Percentiles rank a stretch among this genome's conserved stretches.
Conservation (phyloP, 768 basidiomycete species). For the Leccinum arenicola region DNA sequence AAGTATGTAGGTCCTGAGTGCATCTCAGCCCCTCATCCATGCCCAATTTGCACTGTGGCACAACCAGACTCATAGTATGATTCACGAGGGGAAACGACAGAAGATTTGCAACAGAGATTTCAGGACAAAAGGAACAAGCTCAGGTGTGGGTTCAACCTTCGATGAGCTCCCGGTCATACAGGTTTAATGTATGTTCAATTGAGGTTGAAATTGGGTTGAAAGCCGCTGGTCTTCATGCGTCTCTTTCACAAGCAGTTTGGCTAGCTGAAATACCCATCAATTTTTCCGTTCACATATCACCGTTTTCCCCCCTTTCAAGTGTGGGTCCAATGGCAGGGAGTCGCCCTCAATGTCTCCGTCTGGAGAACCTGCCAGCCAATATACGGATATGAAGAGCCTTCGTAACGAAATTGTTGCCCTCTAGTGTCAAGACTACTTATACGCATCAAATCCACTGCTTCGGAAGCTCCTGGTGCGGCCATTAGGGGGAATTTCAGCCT, state of each 20-base stretch:
- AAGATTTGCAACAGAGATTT: not conserved
- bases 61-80: not conserved
- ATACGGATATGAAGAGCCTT: not conserved
- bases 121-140: not conserved
- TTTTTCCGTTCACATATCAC: not conserved
- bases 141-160: not conserved
- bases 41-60: not conserved
- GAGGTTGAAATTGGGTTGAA: not conserved
- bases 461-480: not conserved
- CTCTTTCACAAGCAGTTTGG: not conserved
- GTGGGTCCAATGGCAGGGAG: not conserved
- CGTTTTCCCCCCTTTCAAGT: not conserved
- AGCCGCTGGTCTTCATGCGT: not conserved
- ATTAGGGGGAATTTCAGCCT: not conserved
- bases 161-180: not conserved
- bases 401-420: not conserved
- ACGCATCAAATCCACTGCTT: not conserved
- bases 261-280: not conserved
- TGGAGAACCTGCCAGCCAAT: not conserved
- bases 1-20: not conserved
- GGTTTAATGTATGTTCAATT: not conserved
- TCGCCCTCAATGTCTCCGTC: not conserved
- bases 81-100: not conserved
- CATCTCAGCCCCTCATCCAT: not conserved
- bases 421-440: not conserved